Base-by-base conservation (phyloP, 257 asterid genomes). In the Solanum ossicruentum region DNA sequence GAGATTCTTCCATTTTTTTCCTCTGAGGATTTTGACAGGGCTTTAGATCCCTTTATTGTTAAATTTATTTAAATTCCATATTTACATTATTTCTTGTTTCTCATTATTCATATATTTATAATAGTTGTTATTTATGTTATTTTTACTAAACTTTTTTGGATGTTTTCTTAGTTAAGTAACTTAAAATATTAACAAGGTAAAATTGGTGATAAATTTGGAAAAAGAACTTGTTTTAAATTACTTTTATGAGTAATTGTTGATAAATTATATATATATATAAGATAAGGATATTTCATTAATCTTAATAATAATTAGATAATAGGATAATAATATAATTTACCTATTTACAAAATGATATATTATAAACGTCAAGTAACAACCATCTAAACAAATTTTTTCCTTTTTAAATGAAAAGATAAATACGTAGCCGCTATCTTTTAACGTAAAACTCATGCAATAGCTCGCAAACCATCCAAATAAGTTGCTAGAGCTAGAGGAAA, bases 1-100 rank as follows among this genome's bases (percentile, higher is more conserved):
- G 90, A 12, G 95, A 89, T 81, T 88, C 89, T 79, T 93, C 94
- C 93, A 89, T 90, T 69, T 82, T 83, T 63, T 2, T 16, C 1
- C 47, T 51, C 61, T 26, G 16, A 32, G 28, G 23, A 77, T 75
- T 73, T 45, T 49, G 61, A 75, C 58, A 75, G 43, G 81, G 43
- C 43, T 47, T 72, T 72, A 7, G 80, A 72, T 72, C 81, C 32
- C 36, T 20, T 71, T 72, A 28, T 28, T 28, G 9, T 66, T 67
- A 20, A 17, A 56, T 43, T 43, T 43, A 8, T 43, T 43, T 43
- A 43, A 43, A 5, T 43, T 43, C 8, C 47, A 43, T 43, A 43
- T 43, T 6, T 43, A 43, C 47, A 43, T 43, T 43, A 43, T 43
- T 43, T 43, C 47, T 43, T 8, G 6, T 43, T 43, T 43, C 47